Evolutionary conservation across 176 grass and related monocot genomes (phyloP), one percentile per base, ranked within the genome.

Genomic region (Aegilops tauschii): DNA sequence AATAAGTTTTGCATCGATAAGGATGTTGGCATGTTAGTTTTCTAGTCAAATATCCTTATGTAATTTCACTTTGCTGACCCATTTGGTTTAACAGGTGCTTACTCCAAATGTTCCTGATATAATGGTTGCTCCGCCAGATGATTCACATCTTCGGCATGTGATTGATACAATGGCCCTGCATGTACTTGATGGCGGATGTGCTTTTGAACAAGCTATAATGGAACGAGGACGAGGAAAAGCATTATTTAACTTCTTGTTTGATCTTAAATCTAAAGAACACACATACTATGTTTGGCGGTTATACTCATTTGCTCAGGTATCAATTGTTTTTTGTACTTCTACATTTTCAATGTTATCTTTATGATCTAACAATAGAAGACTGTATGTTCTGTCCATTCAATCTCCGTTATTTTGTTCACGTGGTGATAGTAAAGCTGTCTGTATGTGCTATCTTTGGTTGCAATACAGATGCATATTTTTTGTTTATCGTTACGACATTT

Each of bases 151-250:
- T 77, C 85, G 54, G 29, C 94, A 99, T 89, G 85, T 99, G 44
- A 94, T 99, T 83, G 97, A 99, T 77, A 96, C 97, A 61, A 96
- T 99, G 94, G 97, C 97, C 9, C 85, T 99, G 79, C 84, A 91
- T 85, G 94, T 99, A 69, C 97, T 99, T 87, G 97, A 99, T 81
- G 94, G 97, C 84, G 97, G 97, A 84, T 99, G 97, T 90, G 94
- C 97, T 84, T 99, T 99, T 81, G 97, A 99, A 89, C 97, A 99
- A 93, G 94, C 97, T 87, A 73, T 99, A 81, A 99, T 99, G 97
- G 97, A 99, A 85, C 92, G 97, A 83, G 94, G 90, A 6, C 82
- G 97, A 63, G 94, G 94, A 73, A 99, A 94, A 88, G 39, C 89
- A 66, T 88, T 99, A 82, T 99, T 99, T 84, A 88, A 80, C 67